phyloP scores from a whole-genome alignment of 305 asterid genomes.

The Plantago lanceolata region DNA sequence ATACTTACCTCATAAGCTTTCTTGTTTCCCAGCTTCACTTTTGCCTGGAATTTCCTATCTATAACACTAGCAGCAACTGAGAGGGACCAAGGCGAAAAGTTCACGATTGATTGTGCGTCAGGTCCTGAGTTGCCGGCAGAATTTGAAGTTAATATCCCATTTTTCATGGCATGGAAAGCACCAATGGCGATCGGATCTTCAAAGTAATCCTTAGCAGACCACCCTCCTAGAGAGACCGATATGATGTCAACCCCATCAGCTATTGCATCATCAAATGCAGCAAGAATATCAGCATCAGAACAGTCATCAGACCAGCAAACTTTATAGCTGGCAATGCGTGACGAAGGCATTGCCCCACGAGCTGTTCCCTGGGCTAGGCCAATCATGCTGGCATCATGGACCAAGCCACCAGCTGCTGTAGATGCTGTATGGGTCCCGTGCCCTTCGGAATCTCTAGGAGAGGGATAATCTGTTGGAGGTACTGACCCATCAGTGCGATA shows the following conservation, averaged over 20 bases:
- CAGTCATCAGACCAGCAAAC: slow-evolving; percentile 63
- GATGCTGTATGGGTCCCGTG: slow-evolving; percentile 78
- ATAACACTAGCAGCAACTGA: slow-evolving; percentile 61
- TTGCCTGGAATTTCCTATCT: slow-evolving; percentile 47
- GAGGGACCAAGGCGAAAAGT: slow-evolving; percentile 61
- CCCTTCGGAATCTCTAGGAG: slow-evolving; percentile 65
- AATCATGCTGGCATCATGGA: slow-evolving; percentile 41
- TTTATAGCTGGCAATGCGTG: slow-evolving; percentile 64
- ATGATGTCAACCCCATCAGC: slow-evolving; percentile 74
- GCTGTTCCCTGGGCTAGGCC: slow-evolving; percentile 54
- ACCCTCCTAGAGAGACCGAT: slow-evolving; percentile 57
- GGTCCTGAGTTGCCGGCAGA: slow-evolving; percentile 73
- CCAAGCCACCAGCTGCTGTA: slow-evolving; percentile 53
- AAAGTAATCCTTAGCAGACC: slow-evolving; percentile 41
- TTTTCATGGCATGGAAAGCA: slow-evolving; percentile 62
- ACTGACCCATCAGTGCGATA: slow-evolving; percentile 36
- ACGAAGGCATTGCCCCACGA: slow-evolving; percentile 66
- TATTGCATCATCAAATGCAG: slow-evolving; percentile 75
- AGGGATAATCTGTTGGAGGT: slow-evolving; percentile 30
- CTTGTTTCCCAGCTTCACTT: slow-evolving; percentile 44
- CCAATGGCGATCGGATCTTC: slow-evolving; percentile 68
- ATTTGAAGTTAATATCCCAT: slow-evolving; percentile 57
- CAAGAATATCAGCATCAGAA: slow-evolving; percentile 57
- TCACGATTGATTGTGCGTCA: slow-evolving; percentile 24
- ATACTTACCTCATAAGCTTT: slow-evolving; percentile 33